Evolutionary conservation across 2,329 filamentous ascomycete species (phyloP).

Genomic region (Lachnellula suecica): DNA sequence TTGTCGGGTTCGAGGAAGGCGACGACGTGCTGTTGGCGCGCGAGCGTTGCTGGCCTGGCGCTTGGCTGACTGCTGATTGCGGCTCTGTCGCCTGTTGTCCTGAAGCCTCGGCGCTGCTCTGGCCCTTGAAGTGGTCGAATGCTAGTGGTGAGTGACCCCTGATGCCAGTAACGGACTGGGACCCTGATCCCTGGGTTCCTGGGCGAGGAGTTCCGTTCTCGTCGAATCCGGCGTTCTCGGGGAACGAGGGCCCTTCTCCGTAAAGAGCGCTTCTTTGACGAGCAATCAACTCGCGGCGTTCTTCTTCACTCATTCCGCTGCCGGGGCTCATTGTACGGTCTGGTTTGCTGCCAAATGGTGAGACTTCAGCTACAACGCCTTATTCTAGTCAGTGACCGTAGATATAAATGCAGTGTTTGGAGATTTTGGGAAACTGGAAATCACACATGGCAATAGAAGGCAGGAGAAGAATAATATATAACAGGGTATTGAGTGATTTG

Average conservation of each 20-base stretch:
- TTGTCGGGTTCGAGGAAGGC: constrained; percentile 66
- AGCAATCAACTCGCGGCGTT: constrained; percentile 91
- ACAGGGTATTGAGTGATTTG: constrained; percentile 31
- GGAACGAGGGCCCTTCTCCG: constrained; percentile 71
- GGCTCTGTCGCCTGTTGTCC: constrained; percentile 38
- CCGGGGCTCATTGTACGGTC: constrained; percentile 83
- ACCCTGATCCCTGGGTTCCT: constrained; percentile 62
- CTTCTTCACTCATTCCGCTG: constrained; percentile 85
- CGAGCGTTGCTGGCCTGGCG: constrained; percentile 44
- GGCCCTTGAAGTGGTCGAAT: constrained; percentile 65
- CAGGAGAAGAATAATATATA: constrained; percentile 36
- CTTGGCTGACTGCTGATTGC: constrained; percentile 45
- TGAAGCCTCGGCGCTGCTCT: constrained; percentile 26
- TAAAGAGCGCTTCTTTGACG: constrained; percentile 95
- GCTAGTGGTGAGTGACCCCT: constrained; percentile 79
- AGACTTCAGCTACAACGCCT: constrained; percentile 68
- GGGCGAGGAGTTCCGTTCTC: constrained; percentile 64
- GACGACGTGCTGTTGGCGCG: constrained; percentile 85
- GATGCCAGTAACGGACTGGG: constrained; percentile 60
- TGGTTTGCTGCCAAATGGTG: constrained; percentile 68
- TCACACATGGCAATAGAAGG: constrained; percentile 39
- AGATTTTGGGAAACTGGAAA: constrained; percentile 16
- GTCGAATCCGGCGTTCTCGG: constrained; percentile 66
- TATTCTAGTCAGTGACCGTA: constrained; percentile 36
- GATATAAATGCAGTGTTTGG: constrained; percentile 18